These are phyloP conservation scores for Sclerotinia glacialis DNA, from an alignment of 2,329 filamentous ascomycete species.

Conservation along the genomic window DNA sequence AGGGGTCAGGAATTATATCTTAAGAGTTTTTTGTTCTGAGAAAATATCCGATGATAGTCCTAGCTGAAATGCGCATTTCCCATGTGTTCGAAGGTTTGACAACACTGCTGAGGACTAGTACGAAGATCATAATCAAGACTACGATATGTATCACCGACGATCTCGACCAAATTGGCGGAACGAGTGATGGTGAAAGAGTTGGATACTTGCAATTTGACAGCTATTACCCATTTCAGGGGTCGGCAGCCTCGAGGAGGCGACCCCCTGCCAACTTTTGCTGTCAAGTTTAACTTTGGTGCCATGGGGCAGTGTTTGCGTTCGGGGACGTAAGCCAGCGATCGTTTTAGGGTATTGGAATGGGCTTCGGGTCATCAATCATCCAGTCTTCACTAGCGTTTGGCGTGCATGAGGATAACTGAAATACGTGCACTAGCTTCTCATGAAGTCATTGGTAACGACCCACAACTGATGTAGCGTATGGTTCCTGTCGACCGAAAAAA, in stretches of 20 bases:
- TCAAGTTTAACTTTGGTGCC: not conserved
- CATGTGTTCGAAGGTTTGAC: not conserved
- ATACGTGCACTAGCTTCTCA: not conserved
- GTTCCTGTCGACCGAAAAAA: not conserved
- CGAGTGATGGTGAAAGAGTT: not conserved
- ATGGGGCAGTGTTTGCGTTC: not conserved
- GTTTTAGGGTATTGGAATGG: not conserved
- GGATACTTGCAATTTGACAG: not conserved
- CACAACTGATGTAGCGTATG: not conserved
- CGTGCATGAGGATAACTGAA: not conserved
- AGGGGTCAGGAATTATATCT: slow-evolving; percentile 15
- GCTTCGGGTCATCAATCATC: not conserved
- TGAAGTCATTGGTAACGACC: not conserved
- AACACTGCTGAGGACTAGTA: slow-evolving; percentile 1
- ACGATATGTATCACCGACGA: not conserved
- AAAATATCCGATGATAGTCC: not conserved
- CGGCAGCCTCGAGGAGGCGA: not conserved
- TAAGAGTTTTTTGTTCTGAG: not conserved
- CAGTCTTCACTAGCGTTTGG: not conserved
- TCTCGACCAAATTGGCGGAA: not conserved
- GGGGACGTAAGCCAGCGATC: not conserved
- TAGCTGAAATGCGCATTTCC: not conserved
- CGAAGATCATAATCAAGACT: slow-evolving; percentile 2
- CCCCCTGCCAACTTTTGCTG: not conserved
- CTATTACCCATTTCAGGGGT: not conserved